phyloP scores from a whole-genome alignment of 352 stramenopile species.

The Phytopythium boreale region DNA sequence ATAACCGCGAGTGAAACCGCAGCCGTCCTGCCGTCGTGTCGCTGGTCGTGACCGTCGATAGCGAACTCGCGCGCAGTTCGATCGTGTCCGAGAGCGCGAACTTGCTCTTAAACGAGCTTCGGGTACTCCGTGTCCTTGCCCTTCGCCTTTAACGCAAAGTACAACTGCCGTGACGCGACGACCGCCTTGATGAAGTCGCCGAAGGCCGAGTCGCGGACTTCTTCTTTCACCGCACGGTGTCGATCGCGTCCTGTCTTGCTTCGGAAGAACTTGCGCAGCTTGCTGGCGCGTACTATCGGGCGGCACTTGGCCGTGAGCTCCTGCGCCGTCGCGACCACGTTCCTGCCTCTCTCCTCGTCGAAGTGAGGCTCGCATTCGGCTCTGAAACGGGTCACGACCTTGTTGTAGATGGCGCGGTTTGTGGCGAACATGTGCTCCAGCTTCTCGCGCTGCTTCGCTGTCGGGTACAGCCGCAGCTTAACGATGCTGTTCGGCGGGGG shows the following conservation, averaged over 20 bases:
- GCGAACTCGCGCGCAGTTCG: background rate
- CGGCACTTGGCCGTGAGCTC: background rate
- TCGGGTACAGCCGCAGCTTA: constrained; percentile 6
- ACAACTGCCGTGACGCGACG: background rate
- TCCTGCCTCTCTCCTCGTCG: background rate
- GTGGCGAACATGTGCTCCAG: constrained; percentile 8
- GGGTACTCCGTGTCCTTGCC: constrained; percentile 11
- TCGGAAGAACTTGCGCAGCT: background rate
- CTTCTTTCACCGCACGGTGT: background rate
- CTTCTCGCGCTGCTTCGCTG: background rate
- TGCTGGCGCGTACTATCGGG: background rate
- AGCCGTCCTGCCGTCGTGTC: background rate
- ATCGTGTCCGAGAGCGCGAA: constrained; percentile 9
- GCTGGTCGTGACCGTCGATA: background rate
- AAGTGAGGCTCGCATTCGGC: constrained; percentile 1
- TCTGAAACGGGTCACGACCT: background rate
- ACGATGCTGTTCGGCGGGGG: background rate
- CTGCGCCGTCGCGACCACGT: background rate
- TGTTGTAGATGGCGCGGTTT: constrained; percentile 7
- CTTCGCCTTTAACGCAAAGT: background rate
- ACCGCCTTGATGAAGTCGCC: background rate
- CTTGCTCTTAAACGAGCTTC: constrained; percentile 15
- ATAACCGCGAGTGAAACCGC: background rate
- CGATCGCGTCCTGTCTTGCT: background rate
- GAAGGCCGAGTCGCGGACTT: background rate